Base-by-base conservation (phyloP, 176 grass and related monocot genomes). In the Aegilops longissima region DNA sequence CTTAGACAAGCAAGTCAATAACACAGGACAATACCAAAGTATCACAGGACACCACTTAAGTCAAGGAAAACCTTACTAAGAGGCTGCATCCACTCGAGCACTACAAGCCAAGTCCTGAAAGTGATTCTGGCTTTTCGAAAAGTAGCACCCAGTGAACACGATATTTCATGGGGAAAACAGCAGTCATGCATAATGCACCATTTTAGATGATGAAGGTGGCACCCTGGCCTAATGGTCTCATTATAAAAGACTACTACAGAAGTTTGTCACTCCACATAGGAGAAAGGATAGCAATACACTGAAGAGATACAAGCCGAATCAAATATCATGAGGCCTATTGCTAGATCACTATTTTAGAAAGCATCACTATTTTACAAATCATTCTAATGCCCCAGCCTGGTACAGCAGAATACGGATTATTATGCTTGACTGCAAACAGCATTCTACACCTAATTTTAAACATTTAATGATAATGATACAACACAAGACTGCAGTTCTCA, bases 341-440 rank as follows among this genome's bases (percentile, higher is more conserved):
- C 69, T 72, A 72, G 69, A 72, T 40, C 20, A 25, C 24, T 74
- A 66, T 80, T 75, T 76, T 67, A 80, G 23, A 40, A 84, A 84
- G 52, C 30, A 73, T 40, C 20, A 25, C 24, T 74, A 66, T 80
- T 75, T 76, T 67, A 81, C 17, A 40, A 84, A 84, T 39, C 30
- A 73, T 65, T 79, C 23, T 23, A 56, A 56, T 21, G 29, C 40
- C 17, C 17, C 12, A 51, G 54, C 14, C 13, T 78, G 52, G 36
- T 61, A 88, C 9, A 56, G 49, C 25, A 47, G 71, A 25, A 75
- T 49, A 42, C 12, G 12, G 6, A 77, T 72, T 61, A 82, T 25
- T n/a, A n/a, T 66, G 23, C 16, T 79, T 16, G 39, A 62, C 23
- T 61, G 42, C 61, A 80, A 65, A 75, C 20, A 78, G 13, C 33